These are phyloP conservation scores for Silybum marianum DNA, from an alignment of 129 eudicot genomes.

Conservation along the genomic window DNA sequence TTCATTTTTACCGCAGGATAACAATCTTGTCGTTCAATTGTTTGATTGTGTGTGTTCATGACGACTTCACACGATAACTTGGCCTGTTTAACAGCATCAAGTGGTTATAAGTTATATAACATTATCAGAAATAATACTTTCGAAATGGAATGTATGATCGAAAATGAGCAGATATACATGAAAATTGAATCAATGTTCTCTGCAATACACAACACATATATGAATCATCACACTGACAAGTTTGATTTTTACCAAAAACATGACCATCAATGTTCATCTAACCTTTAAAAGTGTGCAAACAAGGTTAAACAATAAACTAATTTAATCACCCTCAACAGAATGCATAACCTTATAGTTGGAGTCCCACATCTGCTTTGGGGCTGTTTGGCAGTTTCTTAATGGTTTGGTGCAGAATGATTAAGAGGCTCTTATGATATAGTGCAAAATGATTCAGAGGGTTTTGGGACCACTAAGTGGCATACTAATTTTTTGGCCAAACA, in stretches of 20 bases:
- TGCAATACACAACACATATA: conserved; percentile 12
- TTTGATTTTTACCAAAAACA: not conserved
- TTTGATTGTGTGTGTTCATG: conserved; percentile 50
- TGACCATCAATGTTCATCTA: conserved; percentile 1
- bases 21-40: conserved; percentile 68
- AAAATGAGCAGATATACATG: conserved; percentile 13
- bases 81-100: conserved; percentile 45
- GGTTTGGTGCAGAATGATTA: too few relatives aligned
- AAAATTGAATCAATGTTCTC: not conserved
- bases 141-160: not conserved
- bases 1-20: conserved; percentile 58
- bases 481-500: too few relatives aligned
- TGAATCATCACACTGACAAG: not conserved
- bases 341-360: not conserved
- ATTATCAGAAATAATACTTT: not conserved
- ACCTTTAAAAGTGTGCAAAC: not conserved
- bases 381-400: too few relatives aligned
- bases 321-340: not conserved
- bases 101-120: not conserved
- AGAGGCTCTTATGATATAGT: too few relatives aligned
- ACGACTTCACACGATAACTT: conserved; percentile 67
- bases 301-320: not conserved
- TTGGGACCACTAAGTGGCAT: too few relatives aligned
- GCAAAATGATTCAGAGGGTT: too few relatives aligned
- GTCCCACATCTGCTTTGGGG: too few relatives aligned